Percentiles rank a stretch among this genome's conserved stretches.
Evolutionary conservation across 2,329 filamentous ascomycete genomes (phyloP).

Genomic region (Cercospora sp.): DNA sequence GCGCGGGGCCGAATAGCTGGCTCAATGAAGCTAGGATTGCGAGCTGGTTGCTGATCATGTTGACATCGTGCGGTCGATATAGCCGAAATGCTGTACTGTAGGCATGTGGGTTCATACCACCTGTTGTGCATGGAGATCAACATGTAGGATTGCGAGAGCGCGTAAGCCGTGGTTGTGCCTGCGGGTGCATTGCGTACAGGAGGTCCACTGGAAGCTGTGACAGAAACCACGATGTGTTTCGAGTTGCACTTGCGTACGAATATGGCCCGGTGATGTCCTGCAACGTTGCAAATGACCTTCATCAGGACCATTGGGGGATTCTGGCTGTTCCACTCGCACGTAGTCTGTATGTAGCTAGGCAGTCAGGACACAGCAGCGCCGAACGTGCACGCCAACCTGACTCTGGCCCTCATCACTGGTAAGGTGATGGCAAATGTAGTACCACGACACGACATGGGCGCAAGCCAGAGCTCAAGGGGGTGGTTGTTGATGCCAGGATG

Average conservation of each 20-base stretch:
- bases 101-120: neutral
- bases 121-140: neutral
- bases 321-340: neutral
- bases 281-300: neutral
- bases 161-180: neutral
- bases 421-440: neutral
- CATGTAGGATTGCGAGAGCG: neutral
- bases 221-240: neutral
- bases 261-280: neutral
- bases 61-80: neutral
- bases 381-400: neutral
- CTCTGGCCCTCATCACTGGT: neutral
- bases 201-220: neutral
- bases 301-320: neutral
- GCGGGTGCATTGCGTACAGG: neutral
- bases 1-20: neutral
- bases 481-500: neutral
- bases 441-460: neutral
- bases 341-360: neutral
- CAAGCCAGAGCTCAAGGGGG: neutral
- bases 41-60: conserved; percentile 3
- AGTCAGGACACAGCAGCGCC: neutral
- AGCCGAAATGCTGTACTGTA: neutral
- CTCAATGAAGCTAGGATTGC: conserved; percentile 7
- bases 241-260: neutral